A percentile compares a stretch with the other conserved stretches of the same genome.
phyloP scores from a whole-genome alignment of 2,329 filamentous ascomycete species.

The Clonostachys chloroleuca region DNA sequence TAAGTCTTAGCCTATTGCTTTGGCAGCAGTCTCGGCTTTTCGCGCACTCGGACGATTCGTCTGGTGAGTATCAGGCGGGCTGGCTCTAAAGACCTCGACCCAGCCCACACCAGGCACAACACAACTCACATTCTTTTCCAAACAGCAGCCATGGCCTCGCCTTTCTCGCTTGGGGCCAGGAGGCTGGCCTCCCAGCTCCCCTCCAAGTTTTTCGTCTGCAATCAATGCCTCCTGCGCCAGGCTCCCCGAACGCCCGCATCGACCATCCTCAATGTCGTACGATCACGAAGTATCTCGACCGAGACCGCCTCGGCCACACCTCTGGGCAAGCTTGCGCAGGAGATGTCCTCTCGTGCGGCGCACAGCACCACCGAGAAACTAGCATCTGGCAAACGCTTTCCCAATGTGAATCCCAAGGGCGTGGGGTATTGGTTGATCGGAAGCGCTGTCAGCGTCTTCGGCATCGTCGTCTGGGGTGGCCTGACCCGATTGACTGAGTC shows the following conservation, averaged over 20 bases:
- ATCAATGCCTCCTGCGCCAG: constrained; percentile 38
- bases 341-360: constrained; percentile 14
- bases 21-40: too few relatives aligned
- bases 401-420: constrained; percentile 64
- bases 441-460: constrained; percentile 90
- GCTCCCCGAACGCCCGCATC: constrained; percentile 13
- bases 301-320: constrained; percentile 11
- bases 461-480: constrained; percentile 93
- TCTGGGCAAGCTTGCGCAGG: constrained; percentile 15
- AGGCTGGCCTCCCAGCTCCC: constrained; percentile 31
- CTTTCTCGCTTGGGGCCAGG: constrained; percentile 32
- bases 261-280: constrained; percentile 31
- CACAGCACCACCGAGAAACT: constrained; percentile 15
- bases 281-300: constrained; percentile 27
- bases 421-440: constrained; percentile 92
- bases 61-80: too few relatives aligned
- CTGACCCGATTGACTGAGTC: constrained; percentile 93
- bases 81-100: too few relatives aligned
- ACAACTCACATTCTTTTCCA: constrained; percentile 1
- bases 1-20: too few relatives aligned
- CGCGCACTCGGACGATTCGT: too few relatives aligned
- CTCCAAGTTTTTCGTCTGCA: constrained; percentile 36
- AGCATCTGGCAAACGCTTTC: constrained; percentile 23
- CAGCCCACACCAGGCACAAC: background rate
- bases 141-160: constrained; percentile 28